phyloP scores from a whole-genome alignment of 345 rosid genomes.

The Jatropha curcas region DNA sequence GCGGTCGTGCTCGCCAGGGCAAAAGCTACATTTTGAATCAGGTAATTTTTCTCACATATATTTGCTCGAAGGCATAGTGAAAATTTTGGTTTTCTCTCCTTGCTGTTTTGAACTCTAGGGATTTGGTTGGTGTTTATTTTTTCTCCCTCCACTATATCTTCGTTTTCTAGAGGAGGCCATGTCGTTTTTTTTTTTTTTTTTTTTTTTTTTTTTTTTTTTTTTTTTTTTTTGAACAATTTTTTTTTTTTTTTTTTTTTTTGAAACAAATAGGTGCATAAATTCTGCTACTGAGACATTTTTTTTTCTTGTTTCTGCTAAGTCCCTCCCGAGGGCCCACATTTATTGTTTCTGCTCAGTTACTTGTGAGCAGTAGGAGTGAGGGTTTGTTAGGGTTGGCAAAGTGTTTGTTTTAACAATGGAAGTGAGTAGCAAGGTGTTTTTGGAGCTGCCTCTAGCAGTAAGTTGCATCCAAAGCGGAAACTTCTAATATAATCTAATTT shows the following conservation, averaged over 20 bases:
- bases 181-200: too few species aligned
- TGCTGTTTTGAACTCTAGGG: conserved; percentile 4
- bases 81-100: conserved; percentile 6
- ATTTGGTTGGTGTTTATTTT: neutral
- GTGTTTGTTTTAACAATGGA: neutral
- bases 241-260: neutral
- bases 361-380: neutral
- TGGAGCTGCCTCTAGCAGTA: too few species aligned
- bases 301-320: neutral
- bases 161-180: neutral
- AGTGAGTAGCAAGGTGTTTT: neutral
- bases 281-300: neutral
- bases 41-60: conserved; percentile 33
- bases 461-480: neutral
- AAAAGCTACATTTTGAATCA: conserved; percentile 94
- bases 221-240: too few species aligned
- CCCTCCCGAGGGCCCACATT: neutral
- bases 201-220: too few species aligned
- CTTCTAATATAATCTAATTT: neutral
- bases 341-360: neutral
- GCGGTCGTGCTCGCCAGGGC: conserved; percentile 99
- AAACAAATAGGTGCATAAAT: neutral
- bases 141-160: too few species aligned
- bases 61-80: neutral
- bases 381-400: neutral